Conservation (phyloP, 1,139 yeast species). For the Scheffersomyces segobiensis region DNA sequence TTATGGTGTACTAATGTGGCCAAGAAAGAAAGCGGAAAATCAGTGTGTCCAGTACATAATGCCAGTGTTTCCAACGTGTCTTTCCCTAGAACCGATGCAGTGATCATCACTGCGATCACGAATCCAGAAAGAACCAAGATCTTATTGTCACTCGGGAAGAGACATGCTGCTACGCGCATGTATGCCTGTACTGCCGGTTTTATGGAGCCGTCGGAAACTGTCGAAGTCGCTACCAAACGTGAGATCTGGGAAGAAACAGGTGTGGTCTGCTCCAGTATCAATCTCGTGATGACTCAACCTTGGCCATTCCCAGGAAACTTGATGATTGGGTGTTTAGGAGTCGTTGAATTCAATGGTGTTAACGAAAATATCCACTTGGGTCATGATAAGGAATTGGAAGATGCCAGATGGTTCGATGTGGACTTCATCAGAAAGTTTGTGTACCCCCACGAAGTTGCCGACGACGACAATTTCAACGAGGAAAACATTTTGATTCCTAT, state of each 20-base stretch:
- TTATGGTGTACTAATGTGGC: constrained; percentile 54
- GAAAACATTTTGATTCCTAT: constrained; percentile 44
- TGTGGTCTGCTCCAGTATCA: constrained; percentile 59
- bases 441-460: constrained; percentile 26
- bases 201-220: constrained; percentile 91
- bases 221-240: constrained; percentile 83
- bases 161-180: constrained; percentile 50
- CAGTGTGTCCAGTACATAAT: constrained; percentile 54
- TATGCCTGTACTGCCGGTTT: constrained; percentile 92
- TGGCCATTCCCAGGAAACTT: constrained; percentile 96
- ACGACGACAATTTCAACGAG: constrained; percentile 30
- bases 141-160: constrained; percentile 68
- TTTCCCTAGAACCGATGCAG: constrained; percentile 92
- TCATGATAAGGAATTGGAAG: constrained; percentile 81
- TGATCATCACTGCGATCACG: constrained; percentile 77
- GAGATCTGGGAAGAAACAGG: constrained; percentile 98
- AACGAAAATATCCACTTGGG: constrained; percentile 67
- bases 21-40: constrained; percentile 21
- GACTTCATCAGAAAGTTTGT: constrained; percentile 51
- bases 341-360: constrained; percentile 58
- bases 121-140: constrained; percentile 61
- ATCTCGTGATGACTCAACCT: constrained; percentile 75
- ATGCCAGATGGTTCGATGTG: constrained; percentile 80
- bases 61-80: constrained; percentile 60
- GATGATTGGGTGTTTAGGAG: constrained; percentile 90